phyloP scores from a whole-genome alignment of 768 basidiomycete species.

The Crepidotus variabilis region DNA sequence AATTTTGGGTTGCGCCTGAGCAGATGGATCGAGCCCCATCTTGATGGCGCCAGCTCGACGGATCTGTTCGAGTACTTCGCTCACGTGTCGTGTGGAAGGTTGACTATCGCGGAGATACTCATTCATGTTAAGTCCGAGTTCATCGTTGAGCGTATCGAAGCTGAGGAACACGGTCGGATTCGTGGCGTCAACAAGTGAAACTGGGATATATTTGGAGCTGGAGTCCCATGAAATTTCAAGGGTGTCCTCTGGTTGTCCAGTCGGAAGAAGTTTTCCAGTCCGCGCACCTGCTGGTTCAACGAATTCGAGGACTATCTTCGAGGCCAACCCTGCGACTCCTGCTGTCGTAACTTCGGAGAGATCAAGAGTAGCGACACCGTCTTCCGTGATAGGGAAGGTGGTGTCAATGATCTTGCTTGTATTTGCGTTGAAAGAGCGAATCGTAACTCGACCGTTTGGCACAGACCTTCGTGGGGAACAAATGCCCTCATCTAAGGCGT shows the following conservation, averaged over 20 bases:
- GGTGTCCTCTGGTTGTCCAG: constrained; percentile 44
- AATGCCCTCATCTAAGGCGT: constrained; percentile 60
- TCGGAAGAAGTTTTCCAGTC: constrained; percentile 69
- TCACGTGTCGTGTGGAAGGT: constrained; percentile 18
- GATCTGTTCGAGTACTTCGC: constrained; percentile 44
- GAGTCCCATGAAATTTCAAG: constrained; percentile 28
- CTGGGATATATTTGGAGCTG: constrained; percentile 20
- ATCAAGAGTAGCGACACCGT: constrained; percentile 39
- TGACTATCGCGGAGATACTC: constrained; percentile 31
- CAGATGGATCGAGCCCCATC: constrained; percentile 63
- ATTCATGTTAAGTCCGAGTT: constrained; percentile 30
- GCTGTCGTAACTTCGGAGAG: constrained; percentile 53
- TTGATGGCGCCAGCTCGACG: constrained; percentile 49
- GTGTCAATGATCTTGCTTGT: constrained; percentile 67
- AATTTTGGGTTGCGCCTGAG: constrained; percentile 71
- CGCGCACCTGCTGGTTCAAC: constrained; percentile 63
- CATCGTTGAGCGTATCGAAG: constrained; percentile 34
- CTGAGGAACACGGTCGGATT: constrained; percentile 70
- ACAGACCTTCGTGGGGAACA: constrained; percentile 10
- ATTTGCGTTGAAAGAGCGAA: constrained; percentile 69
- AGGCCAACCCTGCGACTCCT: constrained; percentile 64
- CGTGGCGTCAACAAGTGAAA: constrained; percentile 67
- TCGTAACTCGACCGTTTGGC: constrained; percentile 30
- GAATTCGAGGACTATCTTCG: constrained; percentile 64
- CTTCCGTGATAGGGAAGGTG: constrained; percentile 54